Conservation (phyloP, 2,329 filamentous ascomycete species). For the Microcyclosporella mali region DNA sequence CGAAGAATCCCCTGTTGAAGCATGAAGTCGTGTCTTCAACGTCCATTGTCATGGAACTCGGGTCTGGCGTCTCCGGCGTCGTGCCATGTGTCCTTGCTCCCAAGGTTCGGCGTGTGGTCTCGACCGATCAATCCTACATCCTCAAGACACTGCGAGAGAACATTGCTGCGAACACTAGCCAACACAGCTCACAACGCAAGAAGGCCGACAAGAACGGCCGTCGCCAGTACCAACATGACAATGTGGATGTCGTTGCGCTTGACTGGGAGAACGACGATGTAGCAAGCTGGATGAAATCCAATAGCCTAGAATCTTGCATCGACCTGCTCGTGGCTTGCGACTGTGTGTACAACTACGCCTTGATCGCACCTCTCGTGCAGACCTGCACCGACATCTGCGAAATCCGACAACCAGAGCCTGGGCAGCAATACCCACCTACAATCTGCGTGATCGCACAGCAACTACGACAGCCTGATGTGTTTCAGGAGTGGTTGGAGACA, state of each 20-base stretch:
- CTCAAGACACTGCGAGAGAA: constrained; percentile 71
- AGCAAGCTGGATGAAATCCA: constrained; percentile 43
- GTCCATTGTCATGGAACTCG: constrained; percentile 70
- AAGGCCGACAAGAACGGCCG: constrained; percentile 2
- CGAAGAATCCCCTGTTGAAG: constrained; percentile 58
- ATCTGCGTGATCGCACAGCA: constrained; percentile 84
- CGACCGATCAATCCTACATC: constrained; percentile 87
- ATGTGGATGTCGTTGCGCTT: constrained; percentile 38
- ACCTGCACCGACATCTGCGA: constrained; percentile 73
- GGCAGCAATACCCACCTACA: constrained; percentile 43
- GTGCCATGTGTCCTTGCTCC: constrained; percentile 64
- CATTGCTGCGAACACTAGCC: constrained; percentile 53
- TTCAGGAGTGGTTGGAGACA: constrained; percentile 69
- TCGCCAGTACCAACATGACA: constrained; percentile 1
- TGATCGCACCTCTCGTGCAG: constrained; percentile 68
- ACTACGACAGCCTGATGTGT: constrained; percentile 75
- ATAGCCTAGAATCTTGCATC: constrained; percentile 36
- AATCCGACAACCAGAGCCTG: constrained; percentile 28
- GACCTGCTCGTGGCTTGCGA: constrained; percentile 72
- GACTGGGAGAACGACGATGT: constrained; percentile 72
- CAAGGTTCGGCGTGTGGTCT: constrained; percentile 58
- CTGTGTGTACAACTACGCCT: constrained; percentile 88
- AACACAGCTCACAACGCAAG: constrained; percentile 1
- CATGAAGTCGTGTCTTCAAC: constrained; percentile 46
- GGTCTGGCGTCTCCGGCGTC: constrained; percentile 79